These are phyloP conservation scores for Pseudonitzschia pungens DNA, from an alignment of 108 stramenopile species.

Conservation along the genomic window DNA sequence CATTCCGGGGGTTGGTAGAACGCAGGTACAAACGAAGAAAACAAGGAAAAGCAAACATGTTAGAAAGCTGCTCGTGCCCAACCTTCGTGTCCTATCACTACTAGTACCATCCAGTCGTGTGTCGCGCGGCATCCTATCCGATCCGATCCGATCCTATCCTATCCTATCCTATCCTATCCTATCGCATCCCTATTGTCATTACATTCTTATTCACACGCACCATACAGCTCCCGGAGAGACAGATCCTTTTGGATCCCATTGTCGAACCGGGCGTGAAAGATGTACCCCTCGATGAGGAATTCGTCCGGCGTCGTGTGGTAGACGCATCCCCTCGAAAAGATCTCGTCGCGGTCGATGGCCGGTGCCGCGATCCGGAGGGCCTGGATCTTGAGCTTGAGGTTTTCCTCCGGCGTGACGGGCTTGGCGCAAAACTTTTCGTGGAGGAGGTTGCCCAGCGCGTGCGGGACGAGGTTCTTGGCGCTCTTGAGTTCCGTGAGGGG, in stretches of 20 bases:
- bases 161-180: not conserved
- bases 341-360: slow-evolving; percentile 46
- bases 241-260: slow-evolving; percentile 70
- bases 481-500: not conserved
- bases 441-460: slow-evolving; percentile 24
- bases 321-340: slow-evolving; percentile 51
- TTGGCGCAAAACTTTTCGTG: slow-evolving; percentile 7
- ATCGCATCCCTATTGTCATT: not conserved
- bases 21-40: too few relatives aligned
- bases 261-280: slow-evolving; percentile 58
- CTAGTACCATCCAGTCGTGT: too few relatives aligned
- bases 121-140: too few relatives aligned
- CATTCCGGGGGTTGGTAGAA: not conserved
- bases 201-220: slow-evolving; percentile 43
- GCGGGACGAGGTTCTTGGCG: slow-evolving; percentile 1
- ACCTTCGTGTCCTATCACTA: too few relatives aligned
- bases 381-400: slow-evolving; percentile 24
- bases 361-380: slow-evolving; percentile 55
- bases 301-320: slow-evolving; percentile 20
- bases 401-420: slow-evolving; percentile 16
- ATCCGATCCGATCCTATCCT: too few relatives aligned
- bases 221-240: slow-evolving; percentile 37
- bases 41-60: too few relatives aligned
- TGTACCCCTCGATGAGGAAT: slow-evolving; percentile 21
- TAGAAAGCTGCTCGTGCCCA: too few relatives aligned